A percentile compares a stretch with the other conserved stretches of the same genome.
Evolutionary conservation across 192 early-diverging fungal species (phyloP).

Genomic region (Podila horticola): DNA sequence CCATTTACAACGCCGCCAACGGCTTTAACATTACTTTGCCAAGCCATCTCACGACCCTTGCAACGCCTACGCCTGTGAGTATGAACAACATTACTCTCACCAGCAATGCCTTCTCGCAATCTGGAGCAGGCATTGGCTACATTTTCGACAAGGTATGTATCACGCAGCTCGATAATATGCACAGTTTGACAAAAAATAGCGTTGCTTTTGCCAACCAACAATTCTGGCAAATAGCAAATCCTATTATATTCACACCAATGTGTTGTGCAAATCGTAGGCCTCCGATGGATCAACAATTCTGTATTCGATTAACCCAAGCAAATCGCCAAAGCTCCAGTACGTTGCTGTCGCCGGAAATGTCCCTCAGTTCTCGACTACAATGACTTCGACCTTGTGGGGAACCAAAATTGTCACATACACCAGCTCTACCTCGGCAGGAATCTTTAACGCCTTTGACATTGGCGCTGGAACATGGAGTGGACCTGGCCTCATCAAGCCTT

Average conservation of each 20-base stretch:
- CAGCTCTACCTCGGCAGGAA: not conserved
- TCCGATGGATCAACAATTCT: not conserved
- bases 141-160: slow-evolving; percentile 1
- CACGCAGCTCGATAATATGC: not conserved
- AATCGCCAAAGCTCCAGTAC: not conserved
- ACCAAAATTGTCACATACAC: not conserved
- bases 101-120: not conserved
- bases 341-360: not conserved
- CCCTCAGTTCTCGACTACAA: not conserved
- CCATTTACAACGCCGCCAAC: not conserved
- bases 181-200: not conserved
- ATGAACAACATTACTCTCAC: not conserved
- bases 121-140: not conserved
- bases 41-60: not conserved
- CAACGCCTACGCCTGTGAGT: not conserved
- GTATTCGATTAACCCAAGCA: not conserved
- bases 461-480: not conserved
- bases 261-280: not conserved
- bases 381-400: not conserved
- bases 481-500: not conserved
- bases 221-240: not conserved
- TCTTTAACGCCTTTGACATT: not conserved
- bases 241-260: not conserved
- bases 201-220: not conserved
- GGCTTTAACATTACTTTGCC: not conserved